Base-by-base conservation (phyloP, 2,329 filamentous ascomycete genomes). In the Fusarium staphyleae region DNA sequence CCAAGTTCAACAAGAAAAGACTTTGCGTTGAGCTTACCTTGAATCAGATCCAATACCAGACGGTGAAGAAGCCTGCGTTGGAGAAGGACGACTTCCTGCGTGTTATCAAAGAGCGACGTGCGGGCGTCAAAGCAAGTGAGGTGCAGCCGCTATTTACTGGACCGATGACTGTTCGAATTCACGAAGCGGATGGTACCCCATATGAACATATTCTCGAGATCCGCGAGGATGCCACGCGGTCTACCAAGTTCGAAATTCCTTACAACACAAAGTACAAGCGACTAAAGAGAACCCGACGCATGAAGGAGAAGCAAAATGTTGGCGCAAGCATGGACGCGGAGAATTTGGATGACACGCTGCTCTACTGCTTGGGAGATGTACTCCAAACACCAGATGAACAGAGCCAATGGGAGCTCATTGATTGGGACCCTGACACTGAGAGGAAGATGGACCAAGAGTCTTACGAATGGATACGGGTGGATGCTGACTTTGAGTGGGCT, bases 191-290 rank as follows among this genome's bases (percentile, higher is more conserved):
- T 69, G 95, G 95, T 9, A 98, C 95, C 0, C 95, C 95, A 3
- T 99, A 99, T 69, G 95, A 99, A 71, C 95, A 99, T 70, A 97
- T 97, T 58, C 88, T 98, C 26, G 91, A 97, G 67, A 96, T 99
- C 70, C 92, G 92, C 55, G 92, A 97, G 63, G 87, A 88, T 22
- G 84, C 86, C 12, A 90, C 89, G 3, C 91, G 89, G 64, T 78
- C 77, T 1, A 81, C 81, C 18, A 95, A 90, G 70, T 90, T 98
- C 54, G 93, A 97, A 57, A 97, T 99, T 55, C 93, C 93, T 0
- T 99, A 99, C 75, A 98, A 98, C 67, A 99, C 95, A 0, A 99
- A 99, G 72, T 99, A 99, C 77, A 99, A 98, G 77, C 87, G 96
- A 8, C 81, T 99, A 3, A 99, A 99, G 78, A 83, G 93, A 39